Percentiles rank a stretch among this genome's conserved stretches.
Evolutionary conservation across 148 eudicot species (phyloP).

Genomic region (Tetragonia tetragonoides): DNA sequence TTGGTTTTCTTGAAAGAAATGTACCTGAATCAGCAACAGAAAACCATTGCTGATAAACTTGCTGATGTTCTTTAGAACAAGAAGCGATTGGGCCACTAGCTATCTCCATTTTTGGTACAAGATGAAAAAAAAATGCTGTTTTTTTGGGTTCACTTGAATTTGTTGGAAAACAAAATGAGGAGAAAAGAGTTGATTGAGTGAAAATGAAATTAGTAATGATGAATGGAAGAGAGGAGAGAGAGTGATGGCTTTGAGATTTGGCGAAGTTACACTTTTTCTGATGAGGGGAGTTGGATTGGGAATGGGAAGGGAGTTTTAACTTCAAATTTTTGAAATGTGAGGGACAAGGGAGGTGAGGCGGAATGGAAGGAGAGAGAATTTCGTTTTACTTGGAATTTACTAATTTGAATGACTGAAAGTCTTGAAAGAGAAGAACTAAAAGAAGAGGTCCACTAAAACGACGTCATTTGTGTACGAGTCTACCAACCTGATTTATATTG

Average conservation of each 20-base stretch:
- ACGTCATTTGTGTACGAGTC: no score
- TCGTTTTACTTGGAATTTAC: neutral
- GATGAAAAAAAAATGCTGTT: no score
- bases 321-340: conserved; percentile 2
- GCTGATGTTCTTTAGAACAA: conserved; percentile 59
- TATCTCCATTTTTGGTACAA: conserved; percentile 42
- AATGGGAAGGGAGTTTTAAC: no score
- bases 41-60: conserved; percentile 81
- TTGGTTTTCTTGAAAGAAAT: no score
- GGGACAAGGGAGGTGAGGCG: neutral
- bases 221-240: neutral
- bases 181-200: neutral
- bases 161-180: neutral
- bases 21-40: conserved; percentile 67
- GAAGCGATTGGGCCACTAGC: conserved; percentile 36
- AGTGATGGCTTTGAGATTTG: neutral
- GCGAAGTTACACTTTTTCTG: neutral
- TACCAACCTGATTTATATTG: no score
- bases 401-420: no score
- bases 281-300: no score
- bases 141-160: neutral
- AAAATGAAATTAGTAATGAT: neutral
- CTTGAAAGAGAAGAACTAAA: no score
- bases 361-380: neutral
- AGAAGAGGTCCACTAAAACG: no score